Conservation (phyloP, 208 protist species). For the Leishmania aethiopica region DNA sequence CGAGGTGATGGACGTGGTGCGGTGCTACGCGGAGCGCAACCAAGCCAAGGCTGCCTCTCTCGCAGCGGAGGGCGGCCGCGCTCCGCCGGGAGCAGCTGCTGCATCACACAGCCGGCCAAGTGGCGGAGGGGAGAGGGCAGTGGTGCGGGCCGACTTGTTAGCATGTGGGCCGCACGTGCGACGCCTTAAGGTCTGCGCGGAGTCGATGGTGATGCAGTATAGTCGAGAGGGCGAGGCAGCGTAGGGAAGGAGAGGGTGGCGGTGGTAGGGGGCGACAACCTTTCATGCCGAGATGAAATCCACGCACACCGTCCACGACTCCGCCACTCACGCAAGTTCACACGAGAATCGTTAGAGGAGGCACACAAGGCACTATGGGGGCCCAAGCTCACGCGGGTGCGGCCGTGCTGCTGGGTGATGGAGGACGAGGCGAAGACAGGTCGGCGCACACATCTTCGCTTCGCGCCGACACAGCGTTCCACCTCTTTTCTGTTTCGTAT, state of each 20-base stretch:
- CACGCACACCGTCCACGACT: neutral
- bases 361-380: neutral
- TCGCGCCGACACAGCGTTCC: neutral
- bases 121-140: conserved; percentile 6
- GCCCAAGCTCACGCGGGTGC: neutral
- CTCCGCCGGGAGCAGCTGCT: neutral
- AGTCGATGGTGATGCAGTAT: conserved; percentile 45
- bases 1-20: conserved; percentile 54
- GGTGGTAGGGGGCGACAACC: neutral
- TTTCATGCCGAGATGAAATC: neutral
- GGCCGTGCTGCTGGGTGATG: neutral
- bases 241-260: neutral
- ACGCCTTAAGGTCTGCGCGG: conserved; percentile 45
- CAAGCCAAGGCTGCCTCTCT: neutral
- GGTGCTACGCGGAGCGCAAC: conserved; percentile 69
- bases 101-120: neutral
- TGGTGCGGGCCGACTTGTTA: conserved; percentile 44
- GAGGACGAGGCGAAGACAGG: neutral
- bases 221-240: conserved; percentile 26
- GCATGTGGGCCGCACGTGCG: conserved; percentile 55
- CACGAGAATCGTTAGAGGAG: neutral
- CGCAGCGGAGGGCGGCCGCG: neutral
- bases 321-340: neutral
- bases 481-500: neutral
- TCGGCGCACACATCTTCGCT: neutral